Percentiles rank a stretch among this genome's conserved stretches.
phyloP scores from a whole-genome alignment of 208 protist genomes.

The Vickermania spadyakhi region DNA sequence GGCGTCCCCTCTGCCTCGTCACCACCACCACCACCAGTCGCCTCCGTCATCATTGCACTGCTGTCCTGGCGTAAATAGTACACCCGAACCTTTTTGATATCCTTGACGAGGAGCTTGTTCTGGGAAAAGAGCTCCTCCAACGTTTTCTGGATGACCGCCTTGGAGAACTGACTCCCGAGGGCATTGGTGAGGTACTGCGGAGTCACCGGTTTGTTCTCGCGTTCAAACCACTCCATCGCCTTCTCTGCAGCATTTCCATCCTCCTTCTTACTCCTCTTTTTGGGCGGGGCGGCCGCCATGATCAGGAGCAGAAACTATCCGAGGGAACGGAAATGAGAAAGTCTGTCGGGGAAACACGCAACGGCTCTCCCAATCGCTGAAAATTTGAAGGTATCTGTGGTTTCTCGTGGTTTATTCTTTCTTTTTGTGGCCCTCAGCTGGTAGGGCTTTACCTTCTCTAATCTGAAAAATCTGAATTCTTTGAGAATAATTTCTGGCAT shows the following conservation, averaged over 20 bases:
- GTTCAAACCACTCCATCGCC: conserved; percentile 75
- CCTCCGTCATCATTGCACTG: too few species aligned
- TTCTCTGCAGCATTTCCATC: conserved; percentile 22
- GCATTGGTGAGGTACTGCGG: conserved; percentile 75
- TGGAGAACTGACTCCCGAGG: conserved; percentile 72
- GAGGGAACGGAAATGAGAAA: too few species aligned
- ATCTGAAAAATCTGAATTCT: too few species aligned
- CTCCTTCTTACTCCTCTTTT: conserved; percentile 41
- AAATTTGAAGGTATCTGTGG: too few species aligned
- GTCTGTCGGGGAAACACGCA: too few species aligned
- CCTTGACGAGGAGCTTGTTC: conserved; percentile 52
- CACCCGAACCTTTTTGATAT: conserved; percentile 73
- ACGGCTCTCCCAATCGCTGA: too few species aligned
- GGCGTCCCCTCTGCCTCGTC: conserved; percentile 2
- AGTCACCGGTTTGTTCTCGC: conserved; percentile 72
- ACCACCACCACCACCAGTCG: not conserved
- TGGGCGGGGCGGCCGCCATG: conserved; percentile 18
- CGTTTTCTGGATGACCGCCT: conserved; percentile 54
- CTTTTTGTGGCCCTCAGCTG: too few species aligned
- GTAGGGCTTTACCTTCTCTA: too few species aligned
- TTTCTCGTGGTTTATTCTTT: too few species aligned
- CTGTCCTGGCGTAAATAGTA: conserved; percentile 55
- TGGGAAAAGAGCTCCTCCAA: conserved; percentile 46
- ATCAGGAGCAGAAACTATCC: too few species aligned
- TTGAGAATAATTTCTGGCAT: too few species aligned